A percentile compares a stretch with the other conserved stretches of the same genome.
Conservation (phyloP, 345 rosid genomes). For the Gossypium mustelinum region DNA sequence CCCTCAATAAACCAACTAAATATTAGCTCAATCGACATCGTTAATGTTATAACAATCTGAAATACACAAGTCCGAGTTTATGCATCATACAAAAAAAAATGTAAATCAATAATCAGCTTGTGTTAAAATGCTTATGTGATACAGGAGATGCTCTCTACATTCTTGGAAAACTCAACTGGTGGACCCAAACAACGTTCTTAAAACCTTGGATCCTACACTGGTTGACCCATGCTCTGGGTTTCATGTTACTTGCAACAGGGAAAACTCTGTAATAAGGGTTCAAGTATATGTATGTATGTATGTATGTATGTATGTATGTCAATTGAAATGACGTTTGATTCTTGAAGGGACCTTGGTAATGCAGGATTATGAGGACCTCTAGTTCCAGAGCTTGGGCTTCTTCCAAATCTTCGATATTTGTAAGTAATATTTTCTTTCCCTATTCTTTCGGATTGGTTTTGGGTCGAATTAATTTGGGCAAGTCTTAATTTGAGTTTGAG, state of each 20-base stretch:
- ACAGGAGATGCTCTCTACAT: constrained; percentile 31
- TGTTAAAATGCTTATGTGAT: neutral
- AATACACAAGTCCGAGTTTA: too few species aligned
- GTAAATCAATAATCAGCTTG: neutral
- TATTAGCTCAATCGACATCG: too few species aligned
- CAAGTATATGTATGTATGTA: constrained; percentile 10
- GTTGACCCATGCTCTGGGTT: constrained; percentile 47
- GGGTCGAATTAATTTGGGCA: too few species aligned
- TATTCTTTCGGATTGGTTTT: neutral
- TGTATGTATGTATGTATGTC: neutral
- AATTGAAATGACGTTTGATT: neutral
- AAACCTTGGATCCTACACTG: constrained; percentile 41
- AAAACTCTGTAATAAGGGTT: constrained; percentile 30
- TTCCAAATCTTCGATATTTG: constrained; percentile 46
- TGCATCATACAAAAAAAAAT: too few species aligned
- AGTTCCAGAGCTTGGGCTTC: constrained; percentile 35
- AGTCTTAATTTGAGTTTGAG: too few species aligned
- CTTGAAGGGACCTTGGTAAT: constrained; percentile 40
- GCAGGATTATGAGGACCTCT: constrained; percentile 41
- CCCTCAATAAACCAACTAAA: too few species aligned
- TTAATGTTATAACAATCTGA: too few species aligned
- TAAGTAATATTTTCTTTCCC: constrained; percentile 13
- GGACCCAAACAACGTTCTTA: constrained; percentile 37
- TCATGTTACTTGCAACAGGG: constrained; percentile 34
- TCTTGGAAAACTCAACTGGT: constrained; percentile 24